A percentile compares a stretch with the other conserved stretches of the same genome.
Evolutionary conservation across 1,284 basidiomycete genomes (phyloP).

Genomic region (Malassezia sympodialis): DNA sequence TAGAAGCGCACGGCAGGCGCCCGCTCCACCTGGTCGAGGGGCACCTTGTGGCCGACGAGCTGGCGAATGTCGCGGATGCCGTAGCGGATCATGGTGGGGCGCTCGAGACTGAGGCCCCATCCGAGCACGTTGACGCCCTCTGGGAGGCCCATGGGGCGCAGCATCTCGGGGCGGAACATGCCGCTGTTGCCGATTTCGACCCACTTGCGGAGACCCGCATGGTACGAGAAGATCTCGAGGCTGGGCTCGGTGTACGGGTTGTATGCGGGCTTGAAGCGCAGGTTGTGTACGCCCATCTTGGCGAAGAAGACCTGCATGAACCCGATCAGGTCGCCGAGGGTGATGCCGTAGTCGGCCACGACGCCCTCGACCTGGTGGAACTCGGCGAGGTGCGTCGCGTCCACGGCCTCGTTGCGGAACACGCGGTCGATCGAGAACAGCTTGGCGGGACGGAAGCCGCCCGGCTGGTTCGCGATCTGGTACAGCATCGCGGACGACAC

Average conservation of each 20-base stretch:
- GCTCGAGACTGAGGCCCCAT: conserved; percentile 88
- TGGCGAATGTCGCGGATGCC: conserved; percentile 91
- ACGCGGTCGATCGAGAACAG: conserved; percentile 97
- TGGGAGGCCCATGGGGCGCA: conserved; percentile 90
- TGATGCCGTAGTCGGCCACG: conserved; percentile 85
- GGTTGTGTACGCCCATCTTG: conserved; percentile 88
- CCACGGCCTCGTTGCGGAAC: conserved; percentile 97
- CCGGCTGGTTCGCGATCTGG: conserved; percentile 57
- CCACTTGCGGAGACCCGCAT: conserved; percentile 86
- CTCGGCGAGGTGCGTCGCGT: conserved; percentile 97
- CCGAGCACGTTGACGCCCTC: conserved; percentile 93
- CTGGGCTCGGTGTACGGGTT: conserved; percentile 69
- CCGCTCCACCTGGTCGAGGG: conserved; percentile 49
- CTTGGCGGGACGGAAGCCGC: conserved; percentile 88
- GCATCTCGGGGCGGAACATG: conserved; percentile 99
- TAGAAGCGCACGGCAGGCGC: conserved; percentile 45
- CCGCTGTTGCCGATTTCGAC: conserved; percentile 80
- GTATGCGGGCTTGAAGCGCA: conserved; percentile 95
- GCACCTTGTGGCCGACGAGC: conserved; percentile 91
- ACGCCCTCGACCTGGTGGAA: conserved; percentile 99
- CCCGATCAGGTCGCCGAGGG: conserved; percentile 91
- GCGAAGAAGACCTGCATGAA: conserved; percentile 64
- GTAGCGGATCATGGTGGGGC: conserved; percentile 92
- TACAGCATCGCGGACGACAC: conserved; percentile 91
- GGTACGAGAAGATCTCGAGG: conserved; percentile 98